These are phyloP conservation scores for Prinsepia uniflora DNA, from an alignment of 306 rosid genomes.

Conservation along the genomic window DNA sequence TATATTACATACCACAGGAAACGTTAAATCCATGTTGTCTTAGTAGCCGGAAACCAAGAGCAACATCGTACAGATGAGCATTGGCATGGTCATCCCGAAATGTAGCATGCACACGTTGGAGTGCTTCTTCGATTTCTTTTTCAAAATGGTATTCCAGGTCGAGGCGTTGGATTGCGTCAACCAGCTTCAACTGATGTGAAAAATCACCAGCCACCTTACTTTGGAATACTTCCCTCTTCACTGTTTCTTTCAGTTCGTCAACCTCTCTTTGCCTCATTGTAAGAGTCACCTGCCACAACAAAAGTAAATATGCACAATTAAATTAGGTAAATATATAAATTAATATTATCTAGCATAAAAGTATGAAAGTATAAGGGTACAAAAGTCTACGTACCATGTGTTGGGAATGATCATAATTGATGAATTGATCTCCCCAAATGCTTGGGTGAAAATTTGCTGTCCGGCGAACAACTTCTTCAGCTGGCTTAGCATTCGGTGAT, in stretches of 20 bases:
- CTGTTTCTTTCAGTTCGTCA: conserved; percentile 27
- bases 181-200: conserved; percentile 14
- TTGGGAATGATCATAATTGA: conserved; percentile 2
- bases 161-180: conserved; percentile 35
- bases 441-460: conserved; percentile 14
- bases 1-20: conserved; percentile 23
- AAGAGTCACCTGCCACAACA: not conserved
- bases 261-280: not conserved
- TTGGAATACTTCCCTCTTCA: conserved; percentile 19
- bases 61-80: conserved; percentile 19
- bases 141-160: conserved; percentile 37
- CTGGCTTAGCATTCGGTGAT: not conserved
- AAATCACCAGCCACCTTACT: not conserved
- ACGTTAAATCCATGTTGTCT: conserved; percentile 37
- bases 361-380: too few species aligned
- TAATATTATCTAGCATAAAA: too few species aligned
- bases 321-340: too few species aligned
- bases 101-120: conserved; percentile 14
- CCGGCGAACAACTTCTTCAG: not conserved
- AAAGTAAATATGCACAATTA: not conserved
- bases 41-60: conserved; percentile 43
- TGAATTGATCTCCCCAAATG: conserved; percentile 20
- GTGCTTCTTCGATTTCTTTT: conserved; percentile 24
- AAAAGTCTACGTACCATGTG: not conserved
- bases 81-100: not conserved